Evolutionary conservation across 768 basidiomycete species (phyloP).

Genomic region (Myochromella boudieri): DNA sequence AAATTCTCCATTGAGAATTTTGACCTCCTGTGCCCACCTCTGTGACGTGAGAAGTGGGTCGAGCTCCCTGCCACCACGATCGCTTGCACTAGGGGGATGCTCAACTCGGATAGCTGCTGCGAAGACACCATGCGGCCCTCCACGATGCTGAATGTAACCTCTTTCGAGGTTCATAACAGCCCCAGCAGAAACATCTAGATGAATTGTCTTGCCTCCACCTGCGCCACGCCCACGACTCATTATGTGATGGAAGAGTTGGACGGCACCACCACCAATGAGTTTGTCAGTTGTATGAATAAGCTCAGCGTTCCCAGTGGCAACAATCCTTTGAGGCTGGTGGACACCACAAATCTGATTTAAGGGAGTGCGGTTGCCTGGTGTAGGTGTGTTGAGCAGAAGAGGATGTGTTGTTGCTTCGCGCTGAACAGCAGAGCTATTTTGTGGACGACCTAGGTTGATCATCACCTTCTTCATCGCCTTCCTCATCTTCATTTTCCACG

Average conservation of each 20-base stretch:
- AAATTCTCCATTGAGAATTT: constrained; percentile 76
- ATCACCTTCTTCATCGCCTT: constrained; percentile 45
- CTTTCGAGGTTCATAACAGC: constrained; percentile 62
- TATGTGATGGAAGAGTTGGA: constrained; percentile 83
- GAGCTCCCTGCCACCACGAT: constrained; percentile 60
- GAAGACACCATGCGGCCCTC: constrained; percentile 45
- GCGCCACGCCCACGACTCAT: constrained; percentile 59
- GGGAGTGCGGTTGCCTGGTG: constrained; percentile 41
- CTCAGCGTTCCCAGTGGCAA: constrained; percentile 51
- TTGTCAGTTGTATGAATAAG: constrained; percentile 78
- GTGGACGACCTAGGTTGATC: constrained; percentile 54
- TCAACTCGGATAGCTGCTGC: constrained; percentile 64
- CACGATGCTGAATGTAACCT: constrained; percentile 46
- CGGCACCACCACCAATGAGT: constrained; percentile 77
- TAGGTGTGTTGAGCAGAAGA: constrained; percentile 66
- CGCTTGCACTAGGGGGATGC: constrained; percentile 40
- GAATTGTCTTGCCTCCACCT: constrained; percentile 63
- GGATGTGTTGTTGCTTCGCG: constrained; percentile 81
- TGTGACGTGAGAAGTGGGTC: constrained; percentile 80
- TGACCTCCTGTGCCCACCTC: constrained; percentile 89
- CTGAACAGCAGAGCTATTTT: constrained; percentile 49
- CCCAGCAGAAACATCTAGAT: constrained; percentile 73
- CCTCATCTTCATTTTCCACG: constrained; percentile 48
- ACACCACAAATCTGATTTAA: constrained; percentile 44
- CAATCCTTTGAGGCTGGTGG: constrained; percentile 58